Conservation (phyloP, 176 grass and related monocot genomes). For the Poa pratensis region DNA sequence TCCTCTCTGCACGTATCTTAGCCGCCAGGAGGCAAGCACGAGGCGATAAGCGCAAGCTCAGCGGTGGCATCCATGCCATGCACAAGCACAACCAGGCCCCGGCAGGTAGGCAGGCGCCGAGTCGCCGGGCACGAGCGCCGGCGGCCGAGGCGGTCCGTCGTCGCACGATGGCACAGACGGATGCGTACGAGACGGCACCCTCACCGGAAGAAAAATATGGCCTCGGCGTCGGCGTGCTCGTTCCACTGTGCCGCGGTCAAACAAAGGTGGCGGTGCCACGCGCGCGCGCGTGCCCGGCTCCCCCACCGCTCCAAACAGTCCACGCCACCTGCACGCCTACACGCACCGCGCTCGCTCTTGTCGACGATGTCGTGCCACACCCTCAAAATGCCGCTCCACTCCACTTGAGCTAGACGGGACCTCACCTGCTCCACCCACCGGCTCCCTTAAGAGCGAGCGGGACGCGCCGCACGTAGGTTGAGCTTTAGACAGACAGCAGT, state of each 20-base stretch:
- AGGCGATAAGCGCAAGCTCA: background rate
- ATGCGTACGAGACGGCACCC: conserved; percentile 43
- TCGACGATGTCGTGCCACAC: background rate
- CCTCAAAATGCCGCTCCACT: background rate
- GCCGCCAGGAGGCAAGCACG: background rate
- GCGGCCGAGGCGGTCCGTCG: too few relatives aligned
- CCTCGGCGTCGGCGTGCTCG: conserved; percentile 17
- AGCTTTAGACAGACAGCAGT: background rate
- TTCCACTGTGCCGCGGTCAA: conserved; percentile 34
- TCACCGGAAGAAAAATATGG: background rate
- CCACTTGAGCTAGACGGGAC: background rate
- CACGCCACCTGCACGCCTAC: background rate
- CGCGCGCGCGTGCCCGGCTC: background rate
- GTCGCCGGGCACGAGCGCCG: too few relatives aligned
- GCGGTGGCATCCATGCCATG: background rate
- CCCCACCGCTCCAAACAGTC: conserved; percentile 10
- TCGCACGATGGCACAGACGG: conserved; percentile 18
- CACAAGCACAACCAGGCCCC: too few relatives aligned
- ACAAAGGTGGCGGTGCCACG: conserved; percentile 37
- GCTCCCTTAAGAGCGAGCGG: background rate
- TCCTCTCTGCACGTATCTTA: too few relatives aligned
- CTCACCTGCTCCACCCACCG: conserved; percentile 35
- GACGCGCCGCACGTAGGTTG: background rate
- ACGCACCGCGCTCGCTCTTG: background rate
- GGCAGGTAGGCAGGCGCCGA: too few relatives aligned